Base-by-base conservation (phyloP, 2,329 filamentous ascomycete species). In the Colletotrichum simmondsii region DNA sequence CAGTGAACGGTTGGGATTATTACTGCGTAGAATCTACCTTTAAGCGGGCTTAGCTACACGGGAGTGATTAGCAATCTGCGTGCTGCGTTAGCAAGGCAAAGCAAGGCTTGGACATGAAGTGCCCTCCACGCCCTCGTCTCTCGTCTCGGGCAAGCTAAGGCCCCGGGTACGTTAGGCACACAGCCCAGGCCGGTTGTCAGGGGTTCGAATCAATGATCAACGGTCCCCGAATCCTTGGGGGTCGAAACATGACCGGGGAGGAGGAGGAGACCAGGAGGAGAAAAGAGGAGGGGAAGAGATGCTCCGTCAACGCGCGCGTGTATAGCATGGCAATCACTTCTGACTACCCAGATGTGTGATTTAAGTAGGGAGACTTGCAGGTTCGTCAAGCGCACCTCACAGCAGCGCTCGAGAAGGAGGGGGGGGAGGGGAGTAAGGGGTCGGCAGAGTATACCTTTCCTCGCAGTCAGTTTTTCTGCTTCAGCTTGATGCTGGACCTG, bases 131-230 rank as follows among this genome's bases (percentile, higher is more conserved):
- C 42, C 19, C 8, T 49, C 19, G n/a, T 49, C 42, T 49, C 16
- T 49, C 42, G 42, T 49, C 16, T 49, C 19, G 42, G 19, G 19
- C 19, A 49, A 49, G 42, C 42, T 49, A 49, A 11, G 42, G 42
- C 19, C 42, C 19, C 19, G 42, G 42, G 26, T 52, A 32, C 42
- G n/a, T 56, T 52, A 53, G 62, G 30, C 62, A 61, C 35, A 61
- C 58, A 61, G 42, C 19, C 42, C 8, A 19, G 35, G 24, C 58
- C 10, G 35, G 19, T 19, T 4, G 58, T 14, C 58, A 46, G 49
- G 65, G 69, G 69, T 19, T 53, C 60, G 65, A 72, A 68, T 68
- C 69, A 72, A 53, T 54, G 52, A 63, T 37, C 65, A 63, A 42
- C 69, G 30, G 65, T 49, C 37, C 58, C 69, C 37, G 64, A 68